phyloP scores from a whole-genome alignment of 345 rosid species.

The Populus tremula region DNA sequence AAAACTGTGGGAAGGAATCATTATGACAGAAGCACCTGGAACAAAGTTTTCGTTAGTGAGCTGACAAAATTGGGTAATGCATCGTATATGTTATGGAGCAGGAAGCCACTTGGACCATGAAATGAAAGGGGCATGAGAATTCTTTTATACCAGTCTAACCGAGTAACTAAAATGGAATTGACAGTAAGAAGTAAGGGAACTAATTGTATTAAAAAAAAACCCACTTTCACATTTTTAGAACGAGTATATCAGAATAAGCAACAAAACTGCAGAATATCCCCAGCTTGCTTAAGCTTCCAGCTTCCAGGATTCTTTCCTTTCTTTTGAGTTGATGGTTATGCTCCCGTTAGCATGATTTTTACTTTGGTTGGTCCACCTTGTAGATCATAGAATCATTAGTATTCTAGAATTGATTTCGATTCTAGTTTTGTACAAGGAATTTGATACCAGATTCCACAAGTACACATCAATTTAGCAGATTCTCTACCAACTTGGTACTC shows the following conservation, averaged over 20 bases:
- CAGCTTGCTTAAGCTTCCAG: background rate
- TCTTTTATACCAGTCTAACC: background rate
- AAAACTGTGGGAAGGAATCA: background rate
- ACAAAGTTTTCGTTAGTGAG: background rate
- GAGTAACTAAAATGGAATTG: too few species aligned
- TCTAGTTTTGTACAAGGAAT: slow-evolving; percentile 2
- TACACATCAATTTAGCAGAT: slow-evolving; percentile 10
- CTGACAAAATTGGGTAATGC: background rate
- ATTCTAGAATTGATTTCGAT: background rate
- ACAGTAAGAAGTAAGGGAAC: too few species aligned
- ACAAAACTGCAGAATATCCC: slow-evolving; percentile 9
- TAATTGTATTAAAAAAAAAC: background rate
- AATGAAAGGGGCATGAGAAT: too few species aligned
- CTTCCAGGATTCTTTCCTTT: slow-evolving; percentile 7
- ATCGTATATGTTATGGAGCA: too few species aligned
- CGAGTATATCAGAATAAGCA: background rate
- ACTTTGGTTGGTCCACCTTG: slow-evolving; percentile 5
- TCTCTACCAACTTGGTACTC: slow-evolving; percentile 12
- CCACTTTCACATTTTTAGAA: background rate
- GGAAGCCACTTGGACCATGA: too few species aligned
- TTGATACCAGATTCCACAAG: slow-evolving; percentile 11
- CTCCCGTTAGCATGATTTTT: background rate
- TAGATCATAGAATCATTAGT: background rate
- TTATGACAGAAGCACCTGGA: too few species aligned
- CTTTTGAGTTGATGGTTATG: background rate